phyloP scores from a whole-genome alignment of 352 stramenopile genomes.

The Lagenidium giganteum region DNA sequence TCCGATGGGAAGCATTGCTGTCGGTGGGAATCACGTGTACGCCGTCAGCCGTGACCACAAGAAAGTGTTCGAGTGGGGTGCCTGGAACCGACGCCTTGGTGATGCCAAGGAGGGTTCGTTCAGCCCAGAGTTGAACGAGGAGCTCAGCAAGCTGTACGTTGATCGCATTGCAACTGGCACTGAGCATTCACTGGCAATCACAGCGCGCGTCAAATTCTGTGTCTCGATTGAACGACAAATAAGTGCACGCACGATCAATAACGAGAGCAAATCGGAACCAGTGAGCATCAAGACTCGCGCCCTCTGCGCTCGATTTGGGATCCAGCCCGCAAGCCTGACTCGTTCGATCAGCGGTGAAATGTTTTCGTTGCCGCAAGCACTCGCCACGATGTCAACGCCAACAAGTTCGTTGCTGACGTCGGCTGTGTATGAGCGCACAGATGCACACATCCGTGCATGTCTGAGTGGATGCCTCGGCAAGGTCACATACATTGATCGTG shows the following conservation, averaged over 20 bases:
- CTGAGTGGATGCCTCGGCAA: conserved; percentile 36
- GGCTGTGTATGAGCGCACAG: conserved; percentile 36
- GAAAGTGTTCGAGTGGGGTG: conserved; percentile 65
- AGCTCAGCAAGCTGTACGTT: conserved; percentile 38
- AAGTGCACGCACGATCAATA: conserved; percentile 26
- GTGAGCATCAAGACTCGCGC: conserved; percentile 26
- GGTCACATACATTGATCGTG: conserved; percentile 49
- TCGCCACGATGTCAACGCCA: neutral
- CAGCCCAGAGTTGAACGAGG: conserved; percentile 31
- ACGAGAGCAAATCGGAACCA: conserved; percentile 15
- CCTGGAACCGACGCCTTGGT: conserved; percentile 42
- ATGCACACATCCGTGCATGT: conserved; percentile 38
- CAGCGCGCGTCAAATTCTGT: conserved; percentile 38
- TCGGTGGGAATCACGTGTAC: conserved; percentile 71
- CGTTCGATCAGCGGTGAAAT: conserved; percentile 33
- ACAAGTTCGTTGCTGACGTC: conserved; percentile 23
- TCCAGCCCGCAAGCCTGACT: conserved; percentile 33
- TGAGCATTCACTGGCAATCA: conserved; percentile 55
- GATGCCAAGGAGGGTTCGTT: conserved; percentile 55
- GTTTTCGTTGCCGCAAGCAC: conserved; percentile 9
- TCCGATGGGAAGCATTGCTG: conserved; percentile 36
- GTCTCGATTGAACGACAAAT: conserved; percentile 19
- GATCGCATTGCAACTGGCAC: conserved; percentile 46
- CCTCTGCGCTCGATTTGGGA: conserved; percentile 48
- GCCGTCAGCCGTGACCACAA: conserved; percentile 37